Evolutionary conservation across 2,329 filamentous ascomycete species (phyloP).

Genomic region (Colletotrichum lupini): DNA sequence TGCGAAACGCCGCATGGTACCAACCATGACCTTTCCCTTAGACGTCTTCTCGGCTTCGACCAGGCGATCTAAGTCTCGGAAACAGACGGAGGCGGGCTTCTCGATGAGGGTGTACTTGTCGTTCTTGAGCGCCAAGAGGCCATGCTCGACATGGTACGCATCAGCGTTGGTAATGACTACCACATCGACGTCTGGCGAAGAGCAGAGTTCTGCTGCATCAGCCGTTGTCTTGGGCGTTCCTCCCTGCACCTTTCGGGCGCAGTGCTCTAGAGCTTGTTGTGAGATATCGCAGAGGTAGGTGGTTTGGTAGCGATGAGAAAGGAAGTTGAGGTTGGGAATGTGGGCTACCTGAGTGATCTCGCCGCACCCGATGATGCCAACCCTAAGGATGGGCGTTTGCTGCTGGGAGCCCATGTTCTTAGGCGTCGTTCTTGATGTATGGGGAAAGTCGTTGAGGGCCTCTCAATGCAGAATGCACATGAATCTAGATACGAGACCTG

Average conservation of each 20-base stretch:
- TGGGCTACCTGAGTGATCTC: conserved; percentile 64
- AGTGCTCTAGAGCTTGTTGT: conserved; percentile 40
- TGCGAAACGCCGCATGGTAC: conserved; percentile 72
- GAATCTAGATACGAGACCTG: neutral
- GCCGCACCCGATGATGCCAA: conserved; percentile 59
- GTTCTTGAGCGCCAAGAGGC: conserved; percentile 60
- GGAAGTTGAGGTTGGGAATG: conserved; percentile 58
- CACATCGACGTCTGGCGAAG: conserved; percentile 58
- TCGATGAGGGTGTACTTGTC: conserved; percentile 70
- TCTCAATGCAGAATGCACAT: neutral
- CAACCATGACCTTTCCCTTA: conserved; percentile 63
- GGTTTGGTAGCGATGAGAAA: conserved; percentile 56
- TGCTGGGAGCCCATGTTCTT: neutral
- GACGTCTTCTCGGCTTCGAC: conserved; percentile 58
- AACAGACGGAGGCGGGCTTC: conserved; percentile 65
- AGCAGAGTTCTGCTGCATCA: conserved; percentile 53
- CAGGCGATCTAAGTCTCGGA: conserved; percentile 57
- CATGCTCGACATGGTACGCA: conserved; percentile 65
- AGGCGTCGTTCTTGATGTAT: neutral
- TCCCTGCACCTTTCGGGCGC: conserved; percentile 38
- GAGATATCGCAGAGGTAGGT: conserved; percentile 65
- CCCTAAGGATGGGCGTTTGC: conserved; percentile 37
- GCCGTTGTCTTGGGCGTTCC: conserved; percentile 45
- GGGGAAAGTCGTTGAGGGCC: neutral
- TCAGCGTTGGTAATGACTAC: conserved; percentile 65